These are phyloP conservation scores for Plantago ovata DNA, from an alignment of 257 asterid species.

Conservation along the genomic window DNA sequence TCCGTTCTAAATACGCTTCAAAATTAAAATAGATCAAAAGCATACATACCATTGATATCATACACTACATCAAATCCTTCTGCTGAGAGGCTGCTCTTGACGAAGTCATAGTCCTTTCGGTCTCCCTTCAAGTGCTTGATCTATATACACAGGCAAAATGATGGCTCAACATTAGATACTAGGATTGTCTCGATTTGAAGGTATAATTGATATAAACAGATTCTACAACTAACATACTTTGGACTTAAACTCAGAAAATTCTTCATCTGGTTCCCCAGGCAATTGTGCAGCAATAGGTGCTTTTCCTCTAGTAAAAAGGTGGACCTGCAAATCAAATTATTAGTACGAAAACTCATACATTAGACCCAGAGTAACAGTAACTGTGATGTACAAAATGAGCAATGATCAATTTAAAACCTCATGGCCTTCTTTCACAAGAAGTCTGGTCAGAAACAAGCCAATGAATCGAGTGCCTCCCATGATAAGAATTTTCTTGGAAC, in stretches of 20 bases:
- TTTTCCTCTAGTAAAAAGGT: slow-evolving; percentile 96
- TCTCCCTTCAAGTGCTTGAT: slow-evolving; percentile 94
- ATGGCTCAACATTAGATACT: background rate
- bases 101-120: slow-evolving; percentile 81
- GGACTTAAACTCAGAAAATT: slow-evolving; percentile 69
- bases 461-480: slow-evolving; percentile 99
- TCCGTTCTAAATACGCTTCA: no score
- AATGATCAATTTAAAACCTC: slow-evolving; percentile 42
- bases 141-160: slow-evolving; percentile 29
- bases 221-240: slow-evolving; percentile 39
- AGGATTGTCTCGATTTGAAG: background rate
- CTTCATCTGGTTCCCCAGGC: slow-evolving; percentile 85
- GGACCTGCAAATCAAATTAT: slow-evolving; percentile 48
- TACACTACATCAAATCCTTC: slow-evolving; percentile 91
- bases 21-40: background rate
- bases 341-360: background rate
- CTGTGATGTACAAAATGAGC: background rate
- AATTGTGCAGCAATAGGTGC: slow-evolving; percentile 87
- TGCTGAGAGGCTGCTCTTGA: slow-evolving; percentile 84
- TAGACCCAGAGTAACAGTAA: background rate
- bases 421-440: slow-evolving; percentile 96
- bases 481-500: slow-evolving; percentile 84
- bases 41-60: slow-evolving; percentile 78
- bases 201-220: background rate
- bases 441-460: slow-evolving; percentile 87